These are phyloP conservation scores for Bruguiera sexangula DNA, from an alignment of 345 rosid genomes.

Conservation along the genomic window DNA sequence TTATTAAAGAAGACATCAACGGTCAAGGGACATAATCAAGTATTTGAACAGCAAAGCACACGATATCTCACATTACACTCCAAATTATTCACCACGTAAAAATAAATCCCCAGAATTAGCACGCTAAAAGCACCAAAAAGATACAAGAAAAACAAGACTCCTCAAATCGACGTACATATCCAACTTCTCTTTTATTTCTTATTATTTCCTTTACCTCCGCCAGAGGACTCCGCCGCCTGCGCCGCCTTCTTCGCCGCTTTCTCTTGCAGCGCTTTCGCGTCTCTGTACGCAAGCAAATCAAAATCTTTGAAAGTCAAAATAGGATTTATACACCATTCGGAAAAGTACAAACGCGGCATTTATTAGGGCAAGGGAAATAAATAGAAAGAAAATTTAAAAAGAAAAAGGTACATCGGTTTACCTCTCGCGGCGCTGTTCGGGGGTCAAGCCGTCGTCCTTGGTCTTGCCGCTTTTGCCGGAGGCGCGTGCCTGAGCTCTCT, in stretches of 20 bases:
- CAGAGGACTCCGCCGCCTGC: slow-evolving; percentile 34
- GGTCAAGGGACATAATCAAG: neutral
- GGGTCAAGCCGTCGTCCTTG: slow-evolving; percentile 68
- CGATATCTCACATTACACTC: slow-evolving; percentile 3
- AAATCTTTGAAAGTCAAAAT: no score
- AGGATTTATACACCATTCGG: no score
- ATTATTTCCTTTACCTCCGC: slow-evolving; percentile 9
- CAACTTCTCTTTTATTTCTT: slow-evolving; percentile 7
- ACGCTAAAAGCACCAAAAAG: neutral
- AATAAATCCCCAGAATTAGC: neutral
- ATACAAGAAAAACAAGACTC: neutral
- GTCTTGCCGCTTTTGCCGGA: slow-evolving; percentile 30
- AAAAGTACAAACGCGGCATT: no score
- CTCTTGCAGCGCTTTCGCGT: slow-evolving; percentile 89
- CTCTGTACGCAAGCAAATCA: slow-evolving; percentile 33
- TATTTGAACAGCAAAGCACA: neutral
- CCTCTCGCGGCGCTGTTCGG: slow-evolving; percentile 90
- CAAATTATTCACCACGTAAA: neutral
- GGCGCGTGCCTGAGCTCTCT: slow-evolving; percentile 63
- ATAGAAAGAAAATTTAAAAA: neutral
- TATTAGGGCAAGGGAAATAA: neutral
- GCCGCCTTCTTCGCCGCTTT: slow-evolving; percentile 83
- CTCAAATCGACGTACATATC: neutral
- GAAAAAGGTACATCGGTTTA: slow-evolving; percentile 6
- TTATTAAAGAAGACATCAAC: slow-evolving; percentile 1